These are phyloP conservation scores for Penicillium sp. DNA, from an alignment of 2,329 filamentous ascomycete genomes.

Conservation along the genomic window DNA sequence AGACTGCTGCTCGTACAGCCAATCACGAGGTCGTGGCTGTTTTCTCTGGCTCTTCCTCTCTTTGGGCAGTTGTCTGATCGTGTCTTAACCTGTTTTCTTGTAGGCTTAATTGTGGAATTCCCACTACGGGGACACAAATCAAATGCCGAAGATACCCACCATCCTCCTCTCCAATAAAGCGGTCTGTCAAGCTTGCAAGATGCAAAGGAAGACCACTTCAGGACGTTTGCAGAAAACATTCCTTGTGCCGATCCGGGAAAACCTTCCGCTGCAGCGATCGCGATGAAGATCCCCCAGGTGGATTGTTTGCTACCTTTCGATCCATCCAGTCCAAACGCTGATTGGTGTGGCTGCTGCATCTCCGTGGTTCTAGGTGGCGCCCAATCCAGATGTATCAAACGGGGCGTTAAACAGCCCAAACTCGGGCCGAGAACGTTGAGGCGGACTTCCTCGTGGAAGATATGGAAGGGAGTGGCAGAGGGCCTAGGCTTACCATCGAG, in stretches of 20 bases:
- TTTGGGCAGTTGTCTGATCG: neutral
- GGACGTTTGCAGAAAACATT: slow-evolving; percentile 34
- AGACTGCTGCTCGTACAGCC: slow-evolving; percentile 25
- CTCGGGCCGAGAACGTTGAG: slow-evolving; percentile 17
- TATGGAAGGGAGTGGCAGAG: neutral
- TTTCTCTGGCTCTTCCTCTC: neutral
- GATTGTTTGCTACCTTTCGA: slow-evolving; percentile 33
- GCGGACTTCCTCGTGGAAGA: slow-evolving; percentile 6
- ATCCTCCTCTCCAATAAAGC: neutral
- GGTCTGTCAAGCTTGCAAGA: neutral
- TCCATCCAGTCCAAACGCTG: slow-evolving; percentile 16
- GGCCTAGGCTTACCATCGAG: neutral
- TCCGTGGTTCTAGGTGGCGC: neutral
- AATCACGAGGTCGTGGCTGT: slow-evolving; percentile 15
- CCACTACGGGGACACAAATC: neutral
- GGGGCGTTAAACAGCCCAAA: slow-evolving; percentile 26
- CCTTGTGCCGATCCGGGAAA: slow-evolving; percentile 22
- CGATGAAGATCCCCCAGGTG: slow-evolving; percentile 11
- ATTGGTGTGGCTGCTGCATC: slow-evolving; percentile 29
- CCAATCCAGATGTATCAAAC: slow-evolving; percentile 26
- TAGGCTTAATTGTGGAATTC: neutral
- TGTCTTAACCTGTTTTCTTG: neutral
- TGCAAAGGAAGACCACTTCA: slow-evolving; percentile 27
- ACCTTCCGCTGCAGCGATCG: slow-evolving; percentile 19
- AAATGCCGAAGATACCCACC: neutral